These are phyloP conservation scores for Pelargonium australe DNA, from an alignment of 441 rosid genomes.

Conservation along the genomic window DNA sequence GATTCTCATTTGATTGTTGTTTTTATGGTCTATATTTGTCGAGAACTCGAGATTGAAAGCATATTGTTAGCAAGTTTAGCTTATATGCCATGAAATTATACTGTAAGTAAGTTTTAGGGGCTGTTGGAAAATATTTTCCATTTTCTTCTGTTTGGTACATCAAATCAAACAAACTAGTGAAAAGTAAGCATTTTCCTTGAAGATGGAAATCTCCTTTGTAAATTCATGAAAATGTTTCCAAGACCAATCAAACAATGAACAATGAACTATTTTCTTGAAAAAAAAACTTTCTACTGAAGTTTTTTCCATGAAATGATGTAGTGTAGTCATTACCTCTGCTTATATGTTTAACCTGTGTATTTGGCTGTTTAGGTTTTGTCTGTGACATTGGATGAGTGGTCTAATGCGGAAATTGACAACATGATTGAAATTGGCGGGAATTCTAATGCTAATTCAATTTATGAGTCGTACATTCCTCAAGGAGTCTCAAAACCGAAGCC, in stretches of 20 bases:
- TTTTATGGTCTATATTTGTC: background rate
- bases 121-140: no score
- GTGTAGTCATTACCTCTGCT: background rate
- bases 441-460: constrained; percentile 74
- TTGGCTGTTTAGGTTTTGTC: constrained; percentile 60
- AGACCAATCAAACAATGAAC: no score
- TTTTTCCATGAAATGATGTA: no score
- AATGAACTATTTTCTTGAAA: no score
- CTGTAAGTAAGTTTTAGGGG: no score
- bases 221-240: no score
- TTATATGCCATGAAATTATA: no score
- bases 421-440: constrained; percentile 96
- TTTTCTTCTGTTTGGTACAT: no score
- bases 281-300: no score
- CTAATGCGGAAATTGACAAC: constrained; percentile 74
- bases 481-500: constrained; percentile 71
- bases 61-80: background rate
- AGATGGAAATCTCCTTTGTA: no score
- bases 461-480: constrained; percentile 78
- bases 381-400: constrained; percentile 92
- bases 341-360: background rate
- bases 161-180: no score
- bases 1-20: constrained; percentile 3
- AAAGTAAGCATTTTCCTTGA: no score
- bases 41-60: background rate